Evolutionary conservation across 225 moss, liverwort and hornwort genomes (phyloP), one percentile per base, ranked within the genome.

Genomic region (Polytrichum formosum): DNA sequence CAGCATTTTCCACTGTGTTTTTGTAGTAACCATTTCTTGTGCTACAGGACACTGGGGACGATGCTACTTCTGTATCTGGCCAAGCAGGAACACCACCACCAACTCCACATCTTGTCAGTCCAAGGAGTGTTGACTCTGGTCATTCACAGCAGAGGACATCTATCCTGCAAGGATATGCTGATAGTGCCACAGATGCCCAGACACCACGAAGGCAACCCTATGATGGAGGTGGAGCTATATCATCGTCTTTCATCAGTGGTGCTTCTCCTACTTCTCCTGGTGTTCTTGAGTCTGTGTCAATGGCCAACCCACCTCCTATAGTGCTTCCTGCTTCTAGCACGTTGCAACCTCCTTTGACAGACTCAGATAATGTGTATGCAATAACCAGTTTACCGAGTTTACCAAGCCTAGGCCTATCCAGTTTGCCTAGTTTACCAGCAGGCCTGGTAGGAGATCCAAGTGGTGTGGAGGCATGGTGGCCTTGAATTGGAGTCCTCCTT

Each of bases 391-490:
- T 70, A 62, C 55, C 69, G 5, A 69, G 75, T 28, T 46, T 46
- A 46, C 46, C 46, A 46, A 46, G 46, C 46, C 46, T 46, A 16
- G 46, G 46, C 46, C 16, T 46, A 16, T 1, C 62, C 62, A 63
- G 62, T 26, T 67, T 88, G 25, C 83, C 86, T 6, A 82, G 83
- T 67, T 59, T 89, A 35, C 80, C 81, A 2, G 65, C 81, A 2
- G 83, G 86, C 6, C 7, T 87, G 56, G 86, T 81, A 4, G 81
- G 81, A 28, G 89, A 83, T 35, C 86, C 69, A 62, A 66, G 67
- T 28, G 83, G 77, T 71, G 83, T 86, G 68, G 85, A 89, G 74
- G 75, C 81, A 55, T 89, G 89, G 89, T 89, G 89, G 89, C 83
- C 75, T 6, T 89, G 74, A 85, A 28, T 55, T 31, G 29, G 21